Conservation (phyloP, 345 rosid genomes). For the Brassica rapa region DNA sequence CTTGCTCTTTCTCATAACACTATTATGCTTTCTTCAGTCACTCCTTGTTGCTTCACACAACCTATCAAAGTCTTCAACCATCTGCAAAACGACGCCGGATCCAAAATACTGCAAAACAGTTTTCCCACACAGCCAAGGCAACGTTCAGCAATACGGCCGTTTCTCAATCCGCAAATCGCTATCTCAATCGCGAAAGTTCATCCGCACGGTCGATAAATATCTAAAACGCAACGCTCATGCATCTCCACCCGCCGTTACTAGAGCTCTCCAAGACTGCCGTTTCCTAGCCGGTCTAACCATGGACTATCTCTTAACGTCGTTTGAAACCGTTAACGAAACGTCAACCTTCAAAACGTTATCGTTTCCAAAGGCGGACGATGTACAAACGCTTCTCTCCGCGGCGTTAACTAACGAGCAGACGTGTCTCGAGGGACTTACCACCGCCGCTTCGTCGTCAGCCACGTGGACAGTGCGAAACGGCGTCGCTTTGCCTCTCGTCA, state of each 20-base stretch:
- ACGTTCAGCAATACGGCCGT: conserved; percentile 61
- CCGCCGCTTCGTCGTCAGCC: conserved; percentile 44
- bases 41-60: conserved; percentile 7
- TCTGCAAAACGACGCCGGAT: conserved; percentile 63
- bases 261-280: conserved; percentile 83
- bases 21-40: conserved; percentile 20
- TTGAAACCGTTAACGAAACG: conserved; percentile 48
- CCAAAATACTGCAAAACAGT: conserved; percentile 62
- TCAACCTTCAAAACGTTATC: conserved; percentile 40
- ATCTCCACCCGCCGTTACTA: conserved; percentile 44
- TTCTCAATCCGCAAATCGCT: conserved; percentile 61
- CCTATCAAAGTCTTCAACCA: conserved; percentile 40
- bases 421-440: conserved; percentile 65
- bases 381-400: conserved; percentile 76
- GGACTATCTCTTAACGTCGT: conserved; percentile 58
- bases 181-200: conserved; percentile 60
- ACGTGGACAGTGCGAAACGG: conserved; percentile 56
- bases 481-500: conserved; percentile 51
- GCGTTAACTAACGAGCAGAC: conserved; percentile 78
- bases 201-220: conserved; percentile 49
- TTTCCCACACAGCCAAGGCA: conserved; percentile 49
- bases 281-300: conserved; percentile 57
- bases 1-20: conserved; percentile 9
- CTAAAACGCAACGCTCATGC: conserved; percentile 46
- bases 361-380: conserved; percentile 53